Percentiles rank a stretch among this genome's conserved stretches.
phyloP scores from a whole-genome alignment of 2,329 filamentous ascomycete species.

The Botryosphaeria dothidea region DNA sequence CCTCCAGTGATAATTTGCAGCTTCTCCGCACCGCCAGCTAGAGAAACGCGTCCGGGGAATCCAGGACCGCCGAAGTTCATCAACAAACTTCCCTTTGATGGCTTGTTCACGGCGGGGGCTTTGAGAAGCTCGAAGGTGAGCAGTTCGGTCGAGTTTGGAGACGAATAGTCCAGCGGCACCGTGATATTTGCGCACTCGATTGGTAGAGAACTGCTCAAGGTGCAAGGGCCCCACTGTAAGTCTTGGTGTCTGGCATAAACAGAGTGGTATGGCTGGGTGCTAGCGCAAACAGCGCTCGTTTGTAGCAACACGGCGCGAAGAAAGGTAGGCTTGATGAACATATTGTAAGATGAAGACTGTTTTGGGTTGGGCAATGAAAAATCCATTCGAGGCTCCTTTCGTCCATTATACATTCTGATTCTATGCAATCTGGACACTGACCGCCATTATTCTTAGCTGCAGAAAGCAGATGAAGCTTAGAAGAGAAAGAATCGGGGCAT shows the following conservation, averaged over 20 bases:
- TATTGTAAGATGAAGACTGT: neutral
- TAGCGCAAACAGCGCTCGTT: neutral
- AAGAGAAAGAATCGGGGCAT: too few relatives aligned
- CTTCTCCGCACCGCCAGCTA: too few relatives aligned
- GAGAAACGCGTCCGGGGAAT: too few relatives aligned
- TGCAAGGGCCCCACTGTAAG: neutral
- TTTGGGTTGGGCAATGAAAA: neutral
- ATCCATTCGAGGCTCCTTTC: neutral
- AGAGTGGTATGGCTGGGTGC: neutral
- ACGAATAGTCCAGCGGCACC: constrained; percentile 19
- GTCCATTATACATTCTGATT: neutral
- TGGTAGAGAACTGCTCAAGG: neutral
- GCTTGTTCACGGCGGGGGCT: constrained; percentile 22
- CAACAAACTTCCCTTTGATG: constrained; percentile 24
- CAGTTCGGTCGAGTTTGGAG: constrained; percentile 23
- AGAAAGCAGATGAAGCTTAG: too few relatives aligned
- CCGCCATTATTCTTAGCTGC: too few relatives aligned
- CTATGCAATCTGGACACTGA: too few relatives aligned
- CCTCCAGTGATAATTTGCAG: constrained; percentile 13
- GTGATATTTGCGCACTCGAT: neutral
- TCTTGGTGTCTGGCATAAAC: neutral
- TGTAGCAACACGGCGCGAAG: neutral
- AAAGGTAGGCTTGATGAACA: neutral
- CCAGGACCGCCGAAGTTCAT: constrained; percentile 30
- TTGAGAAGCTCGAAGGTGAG: constrained; percentile 23